phyloP scores from a whole-genome alignment of 371 early-diverging fungal species.

The Apophysomyces sp. region DNA sequence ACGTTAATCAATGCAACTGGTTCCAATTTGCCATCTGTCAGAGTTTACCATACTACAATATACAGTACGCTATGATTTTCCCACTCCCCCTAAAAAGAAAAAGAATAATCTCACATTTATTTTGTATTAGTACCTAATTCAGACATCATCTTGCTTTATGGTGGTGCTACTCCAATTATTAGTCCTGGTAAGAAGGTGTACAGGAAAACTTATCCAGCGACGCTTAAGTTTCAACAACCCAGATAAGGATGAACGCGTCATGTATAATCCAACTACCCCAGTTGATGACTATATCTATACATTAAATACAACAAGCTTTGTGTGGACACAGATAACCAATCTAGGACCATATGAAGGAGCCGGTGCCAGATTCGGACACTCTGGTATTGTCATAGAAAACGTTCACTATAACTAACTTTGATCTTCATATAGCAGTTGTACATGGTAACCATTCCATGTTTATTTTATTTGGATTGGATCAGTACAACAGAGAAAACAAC shows the following conservation, averaged over 20 bases:
- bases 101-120: background rate
- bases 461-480: conserved; percentile 16
- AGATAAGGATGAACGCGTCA: background rate
- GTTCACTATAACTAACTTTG: background rate
- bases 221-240: background rate
- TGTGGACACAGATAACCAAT: conserved; percentile 5
- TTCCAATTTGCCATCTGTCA: conserved; percentile 6
- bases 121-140: background rate
- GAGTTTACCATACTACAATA: conserved; percentile 13
- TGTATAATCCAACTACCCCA: background rate
- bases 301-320: background rate
- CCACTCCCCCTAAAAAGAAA: no score
- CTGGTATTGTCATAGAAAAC: conserved; percentile 10
- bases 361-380: conserved; percentile 22
- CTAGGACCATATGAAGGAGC: conserved; percentile 9
- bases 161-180: background rate
- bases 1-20: background rate
- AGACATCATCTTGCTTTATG: background rate
- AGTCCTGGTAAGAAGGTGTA: no score
- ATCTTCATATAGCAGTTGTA: conserved; percentile 6
- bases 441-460: conserved; percentile 10
- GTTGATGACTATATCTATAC: conserved; percentile 15
- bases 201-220: background rate
- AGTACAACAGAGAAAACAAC: background rate
- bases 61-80: background rate